Base-by-base conservation (phyloP, 192 early-diverging fungal genomes). In the Coemansia sp. region DNA sequence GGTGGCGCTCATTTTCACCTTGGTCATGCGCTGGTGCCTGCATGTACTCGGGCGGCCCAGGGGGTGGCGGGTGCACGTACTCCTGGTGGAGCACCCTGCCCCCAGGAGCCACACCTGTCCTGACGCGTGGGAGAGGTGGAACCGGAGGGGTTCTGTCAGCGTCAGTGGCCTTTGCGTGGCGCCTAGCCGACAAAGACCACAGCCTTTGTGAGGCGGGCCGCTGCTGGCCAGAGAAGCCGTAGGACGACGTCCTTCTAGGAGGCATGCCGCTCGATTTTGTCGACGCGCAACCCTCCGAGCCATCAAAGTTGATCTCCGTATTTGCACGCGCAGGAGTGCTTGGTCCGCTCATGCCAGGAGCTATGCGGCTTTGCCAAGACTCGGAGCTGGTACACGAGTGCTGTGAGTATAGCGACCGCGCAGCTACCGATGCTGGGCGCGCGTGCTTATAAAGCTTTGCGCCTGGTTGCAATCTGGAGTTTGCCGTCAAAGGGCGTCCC, bases 341-440 rank as follows among this genome's bases (percentile, higher is more conserved):
- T 14, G 46, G 14, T 14, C 24, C 15, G 8, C 46, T 27, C 1
- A 64, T 61, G 29, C 70, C 62, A 48, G 62, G 70, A 3, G 39
- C 70, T 15, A 46, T 56, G n/a, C 61, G 56, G 46, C 76, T 80
- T 38, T 80, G 76, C 76, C 76, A 80, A 4, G 76, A 80, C 29
- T 67, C 70, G n/a, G 76, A 46, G 56, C 62, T 70, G 41, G 15
- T 63, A 3, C 27, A 35, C 8, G 70, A 73, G 2, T 39, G 36
- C 5, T 59, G 66, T 3, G 46, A 50, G 46, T 50, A 24, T 14
- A 50, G 19, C 11, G 76, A 69, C 26, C 40, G 43, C 0, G 37
- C 64, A 10, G 35, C 61, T 8, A 29, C 33, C 15, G 67, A 60
- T 4, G 35, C 52, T 37, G 63, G 17, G 7, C 61, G 34, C 4